Base-by-base conservation (phyloP, 208 protist species). In the Angomonas deanei region DNA sequence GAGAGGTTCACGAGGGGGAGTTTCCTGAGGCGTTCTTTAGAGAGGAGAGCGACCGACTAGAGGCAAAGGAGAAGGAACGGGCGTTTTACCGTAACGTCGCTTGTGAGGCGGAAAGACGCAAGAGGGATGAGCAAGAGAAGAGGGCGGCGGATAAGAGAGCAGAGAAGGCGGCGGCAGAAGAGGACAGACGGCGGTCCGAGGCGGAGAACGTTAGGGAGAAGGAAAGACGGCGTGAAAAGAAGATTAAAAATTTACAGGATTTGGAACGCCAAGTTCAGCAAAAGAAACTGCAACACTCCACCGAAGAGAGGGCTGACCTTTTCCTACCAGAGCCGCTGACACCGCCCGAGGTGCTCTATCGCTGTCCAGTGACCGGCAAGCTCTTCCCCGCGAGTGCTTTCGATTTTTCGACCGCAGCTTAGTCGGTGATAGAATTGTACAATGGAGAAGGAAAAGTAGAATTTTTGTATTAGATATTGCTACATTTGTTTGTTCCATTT, bases 381-480 rank as follows among this genome's bases (percentile, higher is more conserved):
- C 62, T 92, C 19, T 52, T 92, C 11, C 79, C 74, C 10, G 74
- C 81, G 23, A 70, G 74, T 34, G 80, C 78, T 11, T 92, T 85
- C 64, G 79, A 82, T 31, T 78, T 86, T 61, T 48, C 71, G 8
- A n/a, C n/a, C n/a, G n/a, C n/a, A n/a, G n/a, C n/a, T n/a, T n/a
- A n/a, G n/a, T n/a, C n/a, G n/a, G n/a, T n/a, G n/a, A n/a, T n/a
- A n/a, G n/a, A n/a, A n/a, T n/a, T n/a, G n/a, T n/a, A n/a, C n/a
- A n/a, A n/a, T n/a, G n/a, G n/a, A n/a, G n/a, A n/a, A n/a, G n/a
- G n/a, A n/a, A n/a, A n/a, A n/a, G n/a, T n/a, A n/a, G n/a, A n/a
- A n/a, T n/a, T n/a, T n/a, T n/a, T n/a, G n/a, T n/a, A n/a, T n/a
- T n/a, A n/a, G n/a, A n/a, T n/a, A n/a, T n/a, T n/a, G n/a, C n/a